These are phyloP conservation scores for Flueggea neowawraea DNA, from an alignment of 441 rosid genomes.

Conservation along the genomic window DNA sequence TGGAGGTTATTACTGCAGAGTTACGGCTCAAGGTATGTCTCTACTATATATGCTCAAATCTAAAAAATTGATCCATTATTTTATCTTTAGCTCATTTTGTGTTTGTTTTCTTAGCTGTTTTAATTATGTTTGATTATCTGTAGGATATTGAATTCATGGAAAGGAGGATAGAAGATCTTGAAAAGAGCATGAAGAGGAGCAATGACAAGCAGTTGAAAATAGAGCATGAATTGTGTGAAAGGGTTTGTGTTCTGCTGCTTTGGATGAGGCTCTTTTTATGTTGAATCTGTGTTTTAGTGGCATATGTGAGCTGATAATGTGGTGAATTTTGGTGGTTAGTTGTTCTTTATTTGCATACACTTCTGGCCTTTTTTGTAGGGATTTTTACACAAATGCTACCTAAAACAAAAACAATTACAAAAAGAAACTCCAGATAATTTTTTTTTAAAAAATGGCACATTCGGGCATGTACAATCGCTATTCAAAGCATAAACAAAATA, in stretches of 20 bases:
- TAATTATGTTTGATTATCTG: conserved; percentile 9
- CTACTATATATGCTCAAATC: too few species aligned
- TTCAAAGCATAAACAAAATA: too few species aligned
- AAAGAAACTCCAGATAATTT: too few species aligned
- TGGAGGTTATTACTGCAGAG: conserved; percentile 82
- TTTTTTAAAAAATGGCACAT: too few species aligned
- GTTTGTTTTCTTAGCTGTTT: background rate
- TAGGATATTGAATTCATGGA: conserved; percentile 92
- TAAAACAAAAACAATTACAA: too few species aligned
- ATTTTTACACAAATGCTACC: too few species aligned
- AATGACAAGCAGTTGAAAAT: conserved; percentile 91
- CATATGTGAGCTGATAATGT: too few species aligned
- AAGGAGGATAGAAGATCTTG: conserved; percentile 81
- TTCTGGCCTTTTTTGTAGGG: too few species aligned
- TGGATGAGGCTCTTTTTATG: background rate
- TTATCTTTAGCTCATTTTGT: background rate
- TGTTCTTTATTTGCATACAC: too few species aligned
- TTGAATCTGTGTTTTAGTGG: conserved; percentile 2
- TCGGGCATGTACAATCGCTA: too few species aligned
- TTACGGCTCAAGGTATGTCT: conserved; percentile 78
- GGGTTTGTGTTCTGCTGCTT: conserved; percentile 39
- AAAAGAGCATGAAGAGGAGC: conserved; percentile 99
- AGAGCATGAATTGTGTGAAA: conserved; percentile 74
- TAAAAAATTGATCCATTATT: too few species aligned
- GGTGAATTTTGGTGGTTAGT: too few species aligned